phyloP scores from a whole-genome alignment of 108 stramenopile genomes.

The Cyclotella kingstonii region DNA sequence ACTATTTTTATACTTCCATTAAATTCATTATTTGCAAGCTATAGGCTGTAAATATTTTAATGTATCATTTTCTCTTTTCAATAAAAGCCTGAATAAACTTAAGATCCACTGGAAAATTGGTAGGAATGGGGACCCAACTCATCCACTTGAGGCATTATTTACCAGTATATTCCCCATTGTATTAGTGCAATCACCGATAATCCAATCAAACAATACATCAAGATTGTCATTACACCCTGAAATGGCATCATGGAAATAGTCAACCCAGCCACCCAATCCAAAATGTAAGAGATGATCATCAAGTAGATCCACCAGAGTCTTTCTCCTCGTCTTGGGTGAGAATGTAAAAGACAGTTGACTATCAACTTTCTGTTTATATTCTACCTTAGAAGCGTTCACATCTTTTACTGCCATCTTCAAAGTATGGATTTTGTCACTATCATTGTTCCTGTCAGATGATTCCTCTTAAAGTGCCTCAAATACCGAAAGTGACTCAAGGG shows the following conservation, averaged over 20 bases:
- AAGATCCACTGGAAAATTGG: slow-evolving; percentile 1
- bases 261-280: slow-evolving; percentile 26
- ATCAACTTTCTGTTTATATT: neutral
- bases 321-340: slow-evolving; percentile 3
- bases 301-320: slow-evolving; percentile 15
- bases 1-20: too few species aligned
- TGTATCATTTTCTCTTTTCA: too few species aligned
- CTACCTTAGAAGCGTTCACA: slow-evolving; percentile 10
- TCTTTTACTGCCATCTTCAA: slow-evolving; percentile 2
- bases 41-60: neutral
- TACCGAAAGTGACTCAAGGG: slow-evolving; percentile 55
- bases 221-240: slow-evolving; percentile 38
- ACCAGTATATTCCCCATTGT: slow-evolving; percentile 9
- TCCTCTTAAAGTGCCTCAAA: neutral
- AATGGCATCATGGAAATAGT: slow-evolving; percentile 29
- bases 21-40: too few species aligned
- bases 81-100: too few species aligned
- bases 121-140: slow-evolving; percentile 5
- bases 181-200: slow-evolving; percentile 9
- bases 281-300: slow-evolving; percentile 32
- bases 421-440: neutral
- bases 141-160: neutral
- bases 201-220: slow-evolving; percentile 23
- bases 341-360: neutral
- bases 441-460: slow-evolving; percentile 2